Conservation (phyloP, 805 yeast genomes). For the Myxozyma melibiosi region DNA sequence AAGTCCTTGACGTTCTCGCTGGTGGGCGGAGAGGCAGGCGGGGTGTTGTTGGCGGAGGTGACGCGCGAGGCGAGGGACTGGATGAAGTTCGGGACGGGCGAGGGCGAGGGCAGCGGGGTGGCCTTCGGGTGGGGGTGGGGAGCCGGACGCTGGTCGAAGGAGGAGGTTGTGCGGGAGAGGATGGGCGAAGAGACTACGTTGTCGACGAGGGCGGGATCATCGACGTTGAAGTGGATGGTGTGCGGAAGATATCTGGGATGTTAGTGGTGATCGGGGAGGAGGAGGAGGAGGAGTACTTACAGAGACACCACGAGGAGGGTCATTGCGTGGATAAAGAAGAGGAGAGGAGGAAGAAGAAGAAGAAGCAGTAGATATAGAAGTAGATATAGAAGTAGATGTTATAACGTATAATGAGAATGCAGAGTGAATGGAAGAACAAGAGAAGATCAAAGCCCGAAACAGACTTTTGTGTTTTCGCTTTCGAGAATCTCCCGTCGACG, state of each 20-base stretch:
- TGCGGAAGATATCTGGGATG: constrained; percentile 34
- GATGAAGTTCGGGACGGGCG: constrained; percentile 27
- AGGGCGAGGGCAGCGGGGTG: constrained; percentile 16
- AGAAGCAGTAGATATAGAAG: too few relatives aligned
- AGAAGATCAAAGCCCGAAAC: not conserved
- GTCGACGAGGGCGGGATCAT: constrained; percentile 31
- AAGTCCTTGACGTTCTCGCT: constrained; percentile 22
- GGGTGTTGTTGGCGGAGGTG: constrained; percentile 30
- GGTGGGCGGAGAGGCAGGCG: constrained; percentile 32
- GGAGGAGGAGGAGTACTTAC: constrained; percentile 21
- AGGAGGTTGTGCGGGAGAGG: constrained; percentile 22
- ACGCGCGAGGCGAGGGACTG: constrained; percentile 33
- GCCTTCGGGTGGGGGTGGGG: constrained; percentile 5
- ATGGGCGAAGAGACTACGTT: constrained; percentile 15
- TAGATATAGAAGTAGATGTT: too few relatives aligned
- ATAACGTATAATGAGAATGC: too few relatives aligned
- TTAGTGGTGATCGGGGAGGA: not conserved
- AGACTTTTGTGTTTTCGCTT: not conserved
- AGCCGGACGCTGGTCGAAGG: constrained; percentile 14
- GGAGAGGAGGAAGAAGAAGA: not conserved
- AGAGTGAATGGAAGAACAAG: too few relatives aligned
- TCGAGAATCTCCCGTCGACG: not conserved
- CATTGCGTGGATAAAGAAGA: constrained; percentile 13
- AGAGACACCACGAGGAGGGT: constrained; percentile 36
- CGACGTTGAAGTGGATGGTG: constrained; percentile 35